phyloP scores from a whole-genome alignment of 768 basidiomycete genomes.

The Podaxis mareebaensis region DNA sequence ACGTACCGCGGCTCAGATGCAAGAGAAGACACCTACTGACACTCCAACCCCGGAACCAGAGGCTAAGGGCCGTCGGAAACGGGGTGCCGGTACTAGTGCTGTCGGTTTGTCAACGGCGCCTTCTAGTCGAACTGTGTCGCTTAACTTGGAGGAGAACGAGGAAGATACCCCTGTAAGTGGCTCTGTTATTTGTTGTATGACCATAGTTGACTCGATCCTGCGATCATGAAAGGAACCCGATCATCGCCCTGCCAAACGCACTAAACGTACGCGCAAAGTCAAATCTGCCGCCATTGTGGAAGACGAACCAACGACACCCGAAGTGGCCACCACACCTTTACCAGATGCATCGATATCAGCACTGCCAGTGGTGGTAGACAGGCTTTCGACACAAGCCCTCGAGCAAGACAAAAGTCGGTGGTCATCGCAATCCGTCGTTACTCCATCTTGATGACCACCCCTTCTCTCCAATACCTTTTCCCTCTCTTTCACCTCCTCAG shows the following conservation, averaged over 20 bases:
- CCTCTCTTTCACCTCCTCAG: not conserved
- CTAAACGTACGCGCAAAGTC: slow-evolving; percentile 40
- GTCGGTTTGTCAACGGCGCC: slow-evolving; percentile 16
- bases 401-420: slow-evolving; percentile 64
- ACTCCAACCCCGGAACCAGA: slow-evolving; percentile 77
- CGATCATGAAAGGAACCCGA: slow-evolving; percentile 31
- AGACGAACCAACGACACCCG: slow-evolving; percentile 34
- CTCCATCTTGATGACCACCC: slow-evolving; percentile 11
- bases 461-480: not conserved
- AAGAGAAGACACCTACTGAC: slow-evolving; percentile 51
- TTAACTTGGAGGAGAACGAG: slow-evolving; percentile 23
- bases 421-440: slow-evolving; percentile 8
- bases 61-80: slow-evolving; percentile 34
- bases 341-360: slow-evolving; percentile 24
- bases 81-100: not conserved
- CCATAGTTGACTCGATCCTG: slow-evolving; percentile 7
- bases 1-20: slow-evolving; percentile 27
- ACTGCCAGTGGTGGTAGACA: slow-evolving; percentile 20
- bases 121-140: slow-evolving; percentile 22
- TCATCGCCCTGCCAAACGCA: slow-evolving; percentile 38
- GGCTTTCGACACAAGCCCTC: slow-evolving; percentile 52
- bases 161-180: slow-evolving; percentile 24
- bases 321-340: slow-evolving; percentile 28
- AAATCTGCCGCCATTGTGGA: slow-evolving; percentile 43
- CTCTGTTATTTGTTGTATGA: not conserved